Base-by-base conservation (phyloP, 169 alveolate species). In the Eimeria necatrix region DNA sequence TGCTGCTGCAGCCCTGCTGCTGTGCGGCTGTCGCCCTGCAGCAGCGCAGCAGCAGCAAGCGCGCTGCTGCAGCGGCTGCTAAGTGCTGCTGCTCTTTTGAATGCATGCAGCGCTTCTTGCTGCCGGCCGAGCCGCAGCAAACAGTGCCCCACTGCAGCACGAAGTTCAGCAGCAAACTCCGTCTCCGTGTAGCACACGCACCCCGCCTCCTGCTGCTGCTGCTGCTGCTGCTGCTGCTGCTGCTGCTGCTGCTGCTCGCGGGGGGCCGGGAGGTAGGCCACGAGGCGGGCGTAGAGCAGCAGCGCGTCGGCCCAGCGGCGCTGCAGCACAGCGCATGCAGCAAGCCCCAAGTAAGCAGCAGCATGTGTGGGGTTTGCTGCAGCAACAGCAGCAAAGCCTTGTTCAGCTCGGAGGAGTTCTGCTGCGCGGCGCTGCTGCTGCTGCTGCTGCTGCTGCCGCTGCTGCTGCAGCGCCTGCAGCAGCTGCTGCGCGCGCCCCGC, bases 241-340 rank as follows among this genome's bases (percentile, higher is more conserved):
- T 12, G 48, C 51, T 24, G 16, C 78, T 51, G 7, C 56, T n/a
- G 73, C 59, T 3, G 91, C n/a, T 41, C 51, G 41, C 20, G 12
- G 41, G 26, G 86, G 6, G 74, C 59, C n/a, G 70, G 83, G 1
- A 59, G 46, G 85, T 87, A 87, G 9, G 94, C 94, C 12, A 87
- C 49, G 22, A 87, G 71, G 41, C 86, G 84, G 24, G 84, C 51
- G 70, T 87, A 87, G 51, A 32, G 24, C 53, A 51, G 20, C 53
- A 64, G 56, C 6, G 94, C 94, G 26, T 61, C 94, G 8, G 70
- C 85, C 84, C 84, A 87, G 51, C 94, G 51, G 52, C 94, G 94
- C 73, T 87, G 84, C 84, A 60, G 74, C 61, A 87, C 94, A 7
- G 94, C 94, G 94, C 94, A 87, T 59, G 84, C 52, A 22, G 94